Conservation (phyloP, 768 basidiomycete species). For the Pulveroboletus sp. region DNA sequence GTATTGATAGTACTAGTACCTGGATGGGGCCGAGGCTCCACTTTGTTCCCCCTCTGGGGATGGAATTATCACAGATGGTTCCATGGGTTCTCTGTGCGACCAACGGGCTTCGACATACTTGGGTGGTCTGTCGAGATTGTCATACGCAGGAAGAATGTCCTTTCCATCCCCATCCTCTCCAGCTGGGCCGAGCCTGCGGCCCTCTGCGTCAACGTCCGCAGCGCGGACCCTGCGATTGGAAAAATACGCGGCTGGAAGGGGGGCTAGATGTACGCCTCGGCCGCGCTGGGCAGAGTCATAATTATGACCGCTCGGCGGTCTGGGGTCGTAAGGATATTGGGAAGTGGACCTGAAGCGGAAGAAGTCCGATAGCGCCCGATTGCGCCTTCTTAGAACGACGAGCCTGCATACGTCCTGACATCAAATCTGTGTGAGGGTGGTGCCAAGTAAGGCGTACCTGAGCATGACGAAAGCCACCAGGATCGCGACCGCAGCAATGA, state of each 20-base stretch:
- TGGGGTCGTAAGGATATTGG: conserved; percentile 1
- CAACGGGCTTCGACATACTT: conserved; percentile 35
- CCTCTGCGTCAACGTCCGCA: conserved; percentile 37
- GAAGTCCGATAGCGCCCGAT: conserved; percentile 18
- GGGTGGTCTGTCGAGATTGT: conserved; percentile 43
- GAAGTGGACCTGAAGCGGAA: conserved; percentile 6
- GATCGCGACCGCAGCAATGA: conserved; percentile 15
- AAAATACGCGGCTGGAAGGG: conserved; percentile 21
- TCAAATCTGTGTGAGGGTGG: conserved; percentile 1
- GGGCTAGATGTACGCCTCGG: conserved; percentile 16
- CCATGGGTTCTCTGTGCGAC: background rate
- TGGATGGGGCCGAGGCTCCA: background rate
- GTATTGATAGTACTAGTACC: background rate
- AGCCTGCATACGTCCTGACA: conserved; percentile 8
- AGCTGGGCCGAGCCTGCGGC: conserved; percentile 34
- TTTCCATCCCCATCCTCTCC: conserved; percentile 38
- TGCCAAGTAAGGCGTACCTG: conserved; percentile 15
- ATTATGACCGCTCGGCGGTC: background rate
- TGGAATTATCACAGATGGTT: background rate
- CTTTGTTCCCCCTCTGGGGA: background rate
- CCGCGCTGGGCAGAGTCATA: conserved; percentile 14
- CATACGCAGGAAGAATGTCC: conserved; percentile 47
- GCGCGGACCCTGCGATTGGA: conserved; percentile 28
- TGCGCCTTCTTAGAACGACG: conserved; percentile 22
- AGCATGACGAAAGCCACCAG: conserved; percentile 14